Evolutionary conservation across 495 filamentous ascomycete species (phyloP).

Genomic region (Wilcoxina mikolae): DNA sequence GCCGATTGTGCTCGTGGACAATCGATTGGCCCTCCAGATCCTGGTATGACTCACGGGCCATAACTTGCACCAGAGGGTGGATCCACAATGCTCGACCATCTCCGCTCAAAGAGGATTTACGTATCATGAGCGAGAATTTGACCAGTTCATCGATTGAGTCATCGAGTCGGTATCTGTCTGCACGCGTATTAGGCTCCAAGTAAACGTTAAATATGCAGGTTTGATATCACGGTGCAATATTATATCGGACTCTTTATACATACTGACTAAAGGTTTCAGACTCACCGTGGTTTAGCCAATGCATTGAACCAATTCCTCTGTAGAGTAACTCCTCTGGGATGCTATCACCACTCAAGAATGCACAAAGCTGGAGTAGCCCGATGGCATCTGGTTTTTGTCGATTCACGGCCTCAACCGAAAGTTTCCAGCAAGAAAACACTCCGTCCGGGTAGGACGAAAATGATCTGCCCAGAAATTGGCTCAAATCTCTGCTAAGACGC

Average conservation of each 20-base stretch:
- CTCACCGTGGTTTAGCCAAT: neutral
- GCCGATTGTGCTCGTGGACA: neutral
- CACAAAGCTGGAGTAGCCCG: neutral
- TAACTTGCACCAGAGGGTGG: neutral
- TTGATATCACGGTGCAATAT: neutral
- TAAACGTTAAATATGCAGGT: no score
- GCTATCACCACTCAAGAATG: constrained; percentile 10
- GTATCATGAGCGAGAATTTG: neutral
- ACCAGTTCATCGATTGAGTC: neutral
- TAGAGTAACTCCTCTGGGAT: constrained; percentile 13
- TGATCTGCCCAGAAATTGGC: neutral
- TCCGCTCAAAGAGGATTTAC: neutral
- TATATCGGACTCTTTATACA: neutral
- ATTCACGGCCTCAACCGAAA: constrained; percentile 5
- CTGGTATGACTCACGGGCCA: neutral
- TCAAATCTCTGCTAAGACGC: constrained; percentile 3
- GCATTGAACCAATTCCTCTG: neutral
- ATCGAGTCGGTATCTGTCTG: neutral
- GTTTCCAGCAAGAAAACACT: constrained; percentile 8
- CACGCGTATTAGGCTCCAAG: no score
- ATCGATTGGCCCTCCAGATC: neutral
- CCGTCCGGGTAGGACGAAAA: neutral
- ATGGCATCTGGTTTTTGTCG: neutral
- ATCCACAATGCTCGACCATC: neutral
- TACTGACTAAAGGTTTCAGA: neutral